Conservation (phyloP, 495 filamentous ascomycete genomes). For the Podospora anserina region DNA sequence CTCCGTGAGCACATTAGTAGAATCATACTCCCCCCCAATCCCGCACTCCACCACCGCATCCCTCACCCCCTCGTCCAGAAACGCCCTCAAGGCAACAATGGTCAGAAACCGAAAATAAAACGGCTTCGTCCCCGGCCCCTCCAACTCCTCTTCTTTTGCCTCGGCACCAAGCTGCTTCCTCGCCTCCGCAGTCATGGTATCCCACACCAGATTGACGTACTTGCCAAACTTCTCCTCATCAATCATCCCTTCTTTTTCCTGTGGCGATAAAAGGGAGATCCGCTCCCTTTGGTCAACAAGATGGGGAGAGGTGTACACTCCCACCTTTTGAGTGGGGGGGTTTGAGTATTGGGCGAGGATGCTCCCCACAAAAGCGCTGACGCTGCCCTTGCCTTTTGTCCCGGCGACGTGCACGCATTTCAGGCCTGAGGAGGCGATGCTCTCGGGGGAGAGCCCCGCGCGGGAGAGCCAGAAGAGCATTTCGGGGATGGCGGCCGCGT, state of each 20-base stretch:
- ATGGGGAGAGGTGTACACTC: conserved; percentile 67
- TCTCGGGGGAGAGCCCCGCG: conserved; percentile 60
- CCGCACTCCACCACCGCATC: conserved; percentile 48
- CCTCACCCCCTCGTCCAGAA: conserved; percentile 40
- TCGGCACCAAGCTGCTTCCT: conserved; percentile 18
- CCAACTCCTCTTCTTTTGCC: conserved; percentile 12
- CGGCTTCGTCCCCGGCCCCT: conserved; percentile 45
- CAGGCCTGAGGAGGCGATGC: conserved; percentile 31
- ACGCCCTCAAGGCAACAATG: conserved; percentile 44
- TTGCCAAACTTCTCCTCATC: conserved; percentile 50
- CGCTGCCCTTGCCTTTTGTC: conserved; percentile 61
- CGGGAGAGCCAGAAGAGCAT: conserved; percentile 76
- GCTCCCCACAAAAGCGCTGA: conserved; percentile 45
- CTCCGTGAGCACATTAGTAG: conserved; percentile 44
- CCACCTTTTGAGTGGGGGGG: conserved; percentile 41
- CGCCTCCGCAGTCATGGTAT: conserved; percentile 37
- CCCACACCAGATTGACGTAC: conserved; percentile 69
- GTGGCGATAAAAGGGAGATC: conserved; percentile 48
- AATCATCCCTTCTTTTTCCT: conserved; percentile 38
- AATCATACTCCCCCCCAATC: conserved; percentile 52
- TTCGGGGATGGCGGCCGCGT: conserved; percentile 75
- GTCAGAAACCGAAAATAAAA: conserved; percentile 58
- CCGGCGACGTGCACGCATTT: conserved; percentile 58
- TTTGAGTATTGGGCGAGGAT: conserved; percentile 41
- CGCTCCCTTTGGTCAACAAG: conserved; percentile 60